Conservation (phyloP, 73 alveolate genomes). For the Tetrahymena malaccensis region DNA sequence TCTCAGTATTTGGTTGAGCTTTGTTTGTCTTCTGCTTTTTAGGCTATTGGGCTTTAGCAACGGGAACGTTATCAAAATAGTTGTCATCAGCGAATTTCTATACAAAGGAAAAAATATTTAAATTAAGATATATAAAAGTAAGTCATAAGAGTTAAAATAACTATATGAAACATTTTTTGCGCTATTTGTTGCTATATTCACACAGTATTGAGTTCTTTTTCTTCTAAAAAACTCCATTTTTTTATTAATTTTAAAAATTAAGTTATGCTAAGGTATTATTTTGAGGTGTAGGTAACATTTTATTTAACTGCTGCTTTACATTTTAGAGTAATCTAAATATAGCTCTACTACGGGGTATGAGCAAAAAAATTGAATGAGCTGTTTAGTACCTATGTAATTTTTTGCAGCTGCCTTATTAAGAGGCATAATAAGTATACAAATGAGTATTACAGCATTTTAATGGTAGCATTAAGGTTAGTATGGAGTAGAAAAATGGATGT, state of each 20-base stretch:
- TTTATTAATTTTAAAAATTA: too few species aligned
- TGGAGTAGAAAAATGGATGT: neutral
- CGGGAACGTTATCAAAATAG: neutral
- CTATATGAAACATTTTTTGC: neutral
- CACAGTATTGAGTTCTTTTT: neutral
- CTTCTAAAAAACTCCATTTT: neutral
- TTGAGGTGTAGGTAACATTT: neutral
- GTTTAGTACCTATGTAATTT: too few species aligned
- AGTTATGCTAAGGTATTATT: too few species aligned
- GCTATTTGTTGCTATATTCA: neutral
- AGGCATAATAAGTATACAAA: too few species aligned
- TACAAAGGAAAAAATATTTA: neutral
- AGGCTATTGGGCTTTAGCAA: neutral
- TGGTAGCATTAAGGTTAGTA: too few species aligned
- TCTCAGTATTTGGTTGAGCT: neutral
- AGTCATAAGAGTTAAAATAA: neutral
- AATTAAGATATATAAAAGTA: neutral
- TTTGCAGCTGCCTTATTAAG: too few species aligned
- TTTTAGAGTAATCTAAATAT: neutral
- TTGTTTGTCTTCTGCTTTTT: neutral
- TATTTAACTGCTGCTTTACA: neutral
- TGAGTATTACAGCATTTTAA: too few species aligned
- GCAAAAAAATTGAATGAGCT: neutral
- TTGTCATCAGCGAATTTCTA: neutral
- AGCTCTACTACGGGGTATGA: neutral